Conservation (phyloP, 306 rosid species). For the Comarum palustre region DNA sequence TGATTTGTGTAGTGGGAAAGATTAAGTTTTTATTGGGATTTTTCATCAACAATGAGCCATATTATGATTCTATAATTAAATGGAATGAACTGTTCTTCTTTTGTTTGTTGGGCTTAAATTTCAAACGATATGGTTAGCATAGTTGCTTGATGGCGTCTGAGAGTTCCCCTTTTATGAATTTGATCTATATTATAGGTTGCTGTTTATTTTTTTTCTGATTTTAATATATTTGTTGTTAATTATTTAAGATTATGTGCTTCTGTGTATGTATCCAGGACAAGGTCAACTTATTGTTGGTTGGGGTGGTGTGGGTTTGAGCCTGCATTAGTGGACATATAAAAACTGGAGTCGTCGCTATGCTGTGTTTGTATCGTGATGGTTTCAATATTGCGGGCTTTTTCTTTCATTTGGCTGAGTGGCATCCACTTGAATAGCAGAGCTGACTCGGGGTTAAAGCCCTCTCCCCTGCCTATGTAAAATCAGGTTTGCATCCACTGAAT, state of each 20-base stretch:
- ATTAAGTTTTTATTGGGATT: constrained; percentile 19
- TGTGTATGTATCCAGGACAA: constrained; percentile 32
- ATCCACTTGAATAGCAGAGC: constrained; percentile 69
- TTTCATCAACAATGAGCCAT: neutral
- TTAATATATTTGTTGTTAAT: constrained; percentile 8
- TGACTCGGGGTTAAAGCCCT: constrained; percentile 65
- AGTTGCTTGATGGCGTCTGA: constrained; percentile 37
- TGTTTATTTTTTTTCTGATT: constrained; percentile 18
- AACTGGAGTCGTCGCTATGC: constrained; percentile 69
- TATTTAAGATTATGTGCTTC: constrained; percentile 10
- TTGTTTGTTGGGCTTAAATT: neutral
- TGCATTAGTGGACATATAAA: constrained; percentile 44
- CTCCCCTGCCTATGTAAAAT: constrained; percentile 27
- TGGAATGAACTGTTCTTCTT: constrained; percentile 2
- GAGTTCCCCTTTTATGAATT: constrained; percentile 21
- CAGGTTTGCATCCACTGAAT: constrained; percentile 43
- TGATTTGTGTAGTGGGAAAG: neutral
- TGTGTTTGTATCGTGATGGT: constrained; percentile 55
- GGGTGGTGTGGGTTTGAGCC: constrained; percentile 50
- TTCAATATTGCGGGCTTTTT: constrained; percentile 45
- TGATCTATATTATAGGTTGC: constrained; percentile 13
- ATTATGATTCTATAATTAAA: neutral
- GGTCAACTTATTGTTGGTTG: constrained; percentile 69
- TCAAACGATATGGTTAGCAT: constrained; percentile 19
- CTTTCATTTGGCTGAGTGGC: constrained; percentile 91